Evolutionary conservation across 1,284 basidiomycete species (phyloP), one percentile per base, ranked within the genome.

Genomic region (Ceratobasidium sp.): DNA sequence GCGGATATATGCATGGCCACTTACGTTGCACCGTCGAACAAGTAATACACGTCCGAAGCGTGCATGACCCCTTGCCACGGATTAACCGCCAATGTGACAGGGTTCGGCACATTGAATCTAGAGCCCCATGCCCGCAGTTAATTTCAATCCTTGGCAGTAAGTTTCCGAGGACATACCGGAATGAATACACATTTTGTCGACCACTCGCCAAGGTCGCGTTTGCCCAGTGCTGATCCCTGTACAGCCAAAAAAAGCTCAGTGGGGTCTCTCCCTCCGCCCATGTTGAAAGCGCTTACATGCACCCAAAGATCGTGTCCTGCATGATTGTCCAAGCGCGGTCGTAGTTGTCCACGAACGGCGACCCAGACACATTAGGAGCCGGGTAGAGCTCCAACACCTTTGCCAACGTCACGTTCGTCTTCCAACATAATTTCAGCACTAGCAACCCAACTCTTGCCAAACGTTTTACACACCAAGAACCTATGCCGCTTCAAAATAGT

Each of bases 31-130:
- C 86, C 85, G 69, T 83, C 82, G 57, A 86, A 86, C 14, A 86
- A 76, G 76, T 82, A 86, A 73, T 84, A 86, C 4, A 86, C 74
- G 77, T 86, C 86, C 1, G 84, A 85, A 0, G 85, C 85, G 76
- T 86, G 85, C 81, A 84, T 84, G 0, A 83, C 84, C 14, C 85
- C 85, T 64, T 81, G 78, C 69, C 81, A 86, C 0, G 85, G 85
- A 44, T 77, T 80, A 27, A 78, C 78, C 29, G 84, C 81, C 66
- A 81, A 83, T 2, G 84, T 36, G 2, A 85, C 83, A 0, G 85
- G 82, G 77, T 86, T 82, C 11, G 85, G 84, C 2, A 85, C 82
- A 77, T 86, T 84, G 83, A 85, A 86, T 29, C 84, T 85, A 59
- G 79, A 33, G 36, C 1, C 29, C n/a, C 15, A 50, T 50, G 29